Base-by-base conservation (phyloP, 2,329 filamentous ascomycete species). In the Talaromyces sp. region DNA sequence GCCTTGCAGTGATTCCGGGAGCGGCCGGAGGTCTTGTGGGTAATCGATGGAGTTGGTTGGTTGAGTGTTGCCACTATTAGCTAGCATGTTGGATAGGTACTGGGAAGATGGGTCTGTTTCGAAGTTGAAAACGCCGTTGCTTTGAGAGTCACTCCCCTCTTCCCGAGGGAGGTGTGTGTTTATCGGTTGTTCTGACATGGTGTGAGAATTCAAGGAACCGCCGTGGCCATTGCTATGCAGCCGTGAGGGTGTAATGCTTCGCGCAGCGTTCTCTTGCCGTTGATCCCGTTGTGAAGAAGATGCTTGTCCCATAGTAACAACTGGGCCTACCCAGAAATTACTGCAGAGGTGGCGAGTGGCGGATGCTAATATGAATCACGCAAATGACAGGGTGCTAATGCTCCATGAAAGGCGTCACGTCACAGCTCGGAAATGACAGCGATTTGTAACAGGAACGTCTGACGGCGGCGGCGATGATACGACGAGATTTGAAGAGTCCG, bases 251-350 rank as follows among this genome's bases (percentile, higher is more conserved):
- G 61, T 63, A 63, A 58, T 67, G 62, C 61, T 47, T 59, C 69
- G 67, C 61, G 66, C 60, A 54, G 65, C 65, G 59, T 65, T 68
- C 61, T 64, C 69, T 61, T 72, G 70, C 59, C 69, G 68, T 60
- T 68, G 65, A 65, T 74, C 67, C 70, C 74, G 70, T 68, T 76
- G 75, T 34, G 75, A 75, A 53, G 76, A 79, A 53, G 75, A 75
- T 66, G 72, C 72, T 68, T 78, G 76, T 71, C 76, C 76, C 76
- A 79, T 79, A 75, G 71, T 74, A 75, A 66, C 68, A 59, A 62
- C 30, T n/a, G 34, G 52, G 69, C 44, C 72, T 52, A 52, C 59
- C 51, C 40, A 59, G 52, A 30, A 16, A 56, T 40, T 50, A 47
- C 57, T 34, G 57, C 57, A 62, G 52, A 62, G 33, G 54, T 59